Evolutionary conservation across 352 stramenopile genomes (phyloP), one percentile per base, ranked within the genome.

Genomic region (Phytophthora aleatoria): DNA sequence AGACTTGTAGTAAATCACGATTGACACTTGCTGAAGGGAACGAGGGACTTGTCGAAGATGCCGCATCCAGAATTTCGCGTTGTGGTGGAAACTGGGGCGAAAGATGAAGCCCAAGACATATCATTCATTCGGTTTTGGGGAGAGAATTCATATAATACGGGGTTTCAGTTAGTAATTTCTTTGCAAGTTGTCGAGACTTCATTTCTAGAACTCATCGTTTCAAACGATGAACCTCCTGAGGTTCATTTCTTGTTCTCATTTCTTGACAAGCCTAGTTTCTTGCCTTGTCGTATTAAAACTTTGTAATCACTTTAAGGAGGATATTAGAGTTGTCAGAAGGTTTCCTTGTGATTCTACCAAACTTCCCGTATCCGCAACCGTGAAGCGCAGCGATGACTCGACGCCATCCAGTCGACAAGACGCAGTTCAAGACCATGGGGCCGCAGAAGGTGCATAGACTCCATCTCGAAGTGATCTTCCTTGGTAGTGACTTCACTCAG

Each of bases 21-120:
- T 16, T 73, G 77, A 2, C 52, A 79, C 6, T 64, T 89, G 35
- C 24, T 86, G 1, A 41, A 13, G 6, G 62, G 60, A 27, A 73
- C 50, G 3, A 69, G 72, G 3, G 16, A 39, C 0, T 45, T 44
- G 2, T 56, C 72, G 1, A 67, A 39, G 20, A 65, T 79, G 33
- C 26, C 24, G 0, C 81, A 90, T 33, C 76, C 78, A 12, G 76
- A 88, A 42, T 90, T 87, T 39, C 64, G 50, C n/a, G 28, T 81
- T 8, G 28, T 61, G 28, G 15, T 20, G 9, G 30, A 27, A 0
- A 30, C 43, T 31, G 8, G n/a, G 31, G 11, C 10, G 35, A 31
- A 67, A 16, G 13, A 15, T 45, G 36, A 56, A 55, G 15, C 9
- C 16, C 38, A 41, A 44, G 16, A 20, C 16, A 20, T 20, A 20